A percentile compares a stretch with the other conserved stretches of the same genome.
Evolutionary conservation across 1,284 basidiomycete species (phyloP).

Genomic region (Marasmius sp.): DNA sequence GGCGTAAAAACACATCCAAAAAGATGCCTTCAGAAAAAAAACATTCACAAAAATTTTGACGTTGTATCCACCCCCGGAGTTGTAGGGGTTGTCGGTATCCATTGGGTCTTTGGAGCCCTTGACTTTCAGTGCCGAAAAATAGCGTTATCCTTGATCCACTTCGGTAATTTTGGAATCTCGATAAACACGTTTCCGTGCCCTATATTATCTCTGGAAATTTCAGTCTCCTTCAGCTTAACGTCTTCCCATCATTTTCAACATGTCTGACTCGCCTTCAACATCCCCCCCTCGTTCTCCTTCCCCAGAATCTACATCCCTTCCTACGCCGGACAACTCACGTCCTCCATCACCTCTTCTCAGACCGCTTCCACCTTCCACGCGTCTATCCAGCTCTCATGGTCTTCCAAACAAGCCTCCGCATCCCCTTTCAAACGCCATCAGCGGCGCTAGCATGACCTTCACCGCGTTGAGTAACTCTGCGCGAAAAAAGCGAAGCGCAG

Average conservation of each 20-base stretch:
- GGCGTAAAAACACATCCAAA: neutral
- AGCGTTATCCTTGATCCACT: too few relatives aligned
- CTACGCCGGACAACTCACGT: constrained; percentile 16
- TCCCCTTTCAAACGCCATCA: constrained; percentile 10
- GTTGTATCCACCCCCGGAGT: too few relatives aligned
- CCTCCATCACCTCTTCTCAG: constrained; percentile 17
- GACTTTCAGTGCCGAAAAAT: too few relatives aligned
- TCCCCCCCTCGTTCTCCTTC: constrained; percentile 13
- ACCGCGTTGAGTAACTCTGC: constrained; percentile 16
- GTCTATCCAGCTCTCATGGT: constrained; percentile 3
- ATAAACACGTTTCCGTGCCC: too few relatives aligned
- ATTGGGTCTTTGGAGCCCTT: too few relatives aligned
- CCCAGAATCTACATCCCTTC: constrained; percentile 6
- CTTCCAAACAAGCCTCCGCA: constrained; percentile 6
- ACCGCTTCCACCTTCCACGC: constrained; percentile 3
- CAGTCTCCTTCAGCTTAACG: neutral
- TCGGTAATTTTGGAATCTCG: too few relatives aligned
- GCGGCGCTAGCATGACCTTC: constrained; percentile 16
- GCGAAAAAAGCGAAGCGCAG: constrained; percentile 5
- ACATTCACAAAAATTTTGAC: too few relatives aligned
- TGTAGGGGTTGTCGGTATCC: too few relatives aligned
- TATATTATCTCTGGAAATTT: too few relatives aligned
- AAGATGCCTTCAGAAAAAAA: neutral
- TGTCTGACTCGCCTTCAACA: neutral
- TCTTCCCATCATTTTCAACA: constrained; percentile 2